Base-by-base conservation (phyloP, 192 early-diverging fungal species). In the Dispira simplex region DNA sequence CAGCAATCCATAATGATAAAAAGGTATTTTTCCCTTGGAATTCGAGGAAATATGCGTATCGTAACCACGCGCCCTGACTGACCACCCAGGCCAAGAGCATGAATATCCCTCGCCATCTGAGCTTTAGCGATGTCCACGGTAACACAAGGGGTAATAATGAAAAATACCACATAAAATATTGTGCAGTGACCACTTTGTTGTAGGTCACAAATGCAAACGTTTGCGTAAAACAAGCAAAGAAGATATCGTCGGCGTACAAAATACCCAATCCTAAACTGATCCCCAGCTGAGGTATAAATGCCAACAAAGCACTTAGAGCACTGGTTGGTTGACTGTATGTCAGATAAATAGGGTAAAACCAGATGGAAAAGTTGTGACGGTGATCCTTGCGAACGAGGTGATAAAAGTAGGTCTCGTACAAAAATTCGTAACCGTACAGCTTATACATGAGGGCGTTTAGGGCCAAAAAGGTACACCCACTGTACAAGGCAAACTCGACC, bases 121-220 rank as follows among this genome's bases (percentile, higher is more conserved):
- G 64, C 20, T 53, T 62, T 13, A 84, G 66, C 8, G 66, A 64
- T 44, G 74, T 84, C 43, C 69, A 80, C 14, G 89, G 92, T 64
- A 95, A 75, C 16, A 95, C 77, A 11, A 97, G 66, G 23, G 96
- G 96, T 27, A 97, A 72, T 20, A 95, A 77, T 72, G 90, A 91
- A 16, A 96, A 81, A 68, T 97, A 97, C 96, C 96, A 99, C 92
- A 99, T 95, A 71, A 99, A 99, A 67, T 99, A 98, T 89, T 98
- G 73, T 23, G 93, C 87, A 0, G 97, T 99, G 70, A 86, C 90
- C 56, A 97, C 97, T 77, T 97, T 97, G 78, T 99, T 96, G 67
- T 87, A 87, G 25, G 87, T 83, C 9, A 99, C 94, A 81, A 99
- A 99, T 0, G 83, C 83, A 80, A 93, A 95, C 0, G 95, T 99